A percentile compares a stretch with the other conserved stretches of the same genome.
Conservation (phyloP, 768 basidiomycete species). For the Lentinula edodes region DNA sequence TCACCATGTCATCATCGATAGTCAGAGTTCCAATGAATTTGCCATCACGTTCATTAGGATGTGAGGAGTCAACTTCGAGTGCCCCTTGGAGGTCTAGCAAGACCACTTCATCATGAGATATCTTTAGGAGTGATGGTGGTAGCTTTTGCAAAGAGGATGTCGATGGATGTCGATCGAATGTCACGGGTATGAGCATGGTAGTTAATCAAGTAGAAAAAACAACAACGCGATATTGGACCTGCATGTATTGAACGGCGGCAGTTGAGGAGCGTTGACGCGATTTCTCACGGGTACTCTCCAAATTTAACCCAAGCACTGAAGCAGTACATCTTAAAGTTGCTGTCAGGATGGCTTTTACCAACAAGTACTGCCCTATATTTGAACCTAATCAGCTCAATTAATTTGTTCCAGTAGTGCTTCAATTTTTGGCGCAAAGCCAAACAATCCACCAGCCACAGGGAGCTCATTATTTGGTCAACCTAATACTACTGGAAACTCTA, state of each 20-base stretch:
- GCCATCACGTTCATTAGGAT: conserved; percentile 50
- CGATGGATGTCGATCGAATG: conserved; percentile 28
- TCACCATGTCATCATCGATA: conserved; percentile 54
- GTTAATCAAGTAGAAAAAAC: not conserved
- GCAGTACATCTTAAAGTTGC: not conserved
- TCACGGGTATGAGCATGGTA: conserved; percentile 55
- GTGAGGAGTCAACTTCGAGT: conserved; percentile 59
- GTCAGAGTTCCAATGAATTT: conserved; percentile 75
- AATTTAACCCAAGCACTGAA: too few relatives aligned
- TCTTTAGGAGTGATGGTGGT: conserved; percentile 58
- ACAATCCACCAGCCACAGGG: conserved; percentile 14
- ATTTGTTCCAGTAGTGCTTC: conserved; percentile 11
- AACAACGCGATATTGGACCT: not conserved
- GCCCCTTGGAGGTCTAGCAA: conserved; percentile 86
- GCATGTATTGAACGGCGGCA: too few relatives aligned
- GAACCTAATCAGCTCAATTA: not conserved
- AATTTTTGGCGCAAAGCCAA: conserved; percentile 36
- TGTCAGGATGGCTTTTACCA: conserved; percentile 12
- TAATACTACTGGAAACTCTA: conserved; percentile 22
- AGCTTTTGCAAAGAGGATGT: conserved; percentile 38
- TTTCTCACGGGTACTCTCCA: too few relatives aligned
- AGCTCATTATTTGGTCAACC: conserved; percentile 22
- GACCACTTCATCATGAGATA: conserved; percentile 76
- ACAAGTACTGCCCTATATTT: conserved; percentile 1
- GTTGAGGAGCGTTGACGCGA: too few relatives aligned